phyloP scores from a whole-genome alignment of 805 yeast species.

The Scheffersomyces stipitis region DNA sequence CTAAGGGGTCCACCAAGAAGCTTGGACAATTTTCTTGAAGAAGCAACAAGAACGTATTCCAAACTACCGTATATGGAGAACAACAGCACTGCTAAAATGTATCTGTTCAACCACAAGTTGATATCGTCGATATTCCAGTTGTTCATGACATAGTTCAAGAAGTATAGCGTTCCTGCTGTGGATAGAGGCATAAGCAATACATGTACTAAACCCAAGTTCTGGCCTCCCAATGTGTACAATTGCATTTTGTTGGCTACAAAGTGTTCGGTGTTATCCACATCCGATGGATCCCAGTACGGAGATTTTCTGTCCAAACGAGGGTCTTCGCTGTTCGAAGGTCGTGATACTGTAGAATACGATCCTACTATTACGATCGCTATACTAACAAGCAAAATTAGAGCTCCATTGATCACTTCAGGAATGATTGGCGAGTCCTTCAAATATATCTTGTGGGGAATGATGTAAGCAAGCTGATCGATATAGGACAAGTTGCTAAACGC shows the following conservation, averaged over 20 bases:
- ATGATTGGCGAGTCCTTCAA: background rate
- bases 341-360: conserved; percentile 18
- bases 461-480: background rate
- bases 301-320: conserved; percentile 16
- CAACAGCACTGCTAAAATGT: conserved; percentile 33
- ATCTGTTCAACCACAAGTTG: conserved; percentile 30
- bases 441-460: background rate
- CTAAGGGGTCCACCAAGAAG: conserved; percentile 11
- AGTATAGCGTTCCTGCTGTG: conserved; percentile 38
- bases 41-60: conserved; percentile 21
- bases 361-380: conserved; percentile 8
- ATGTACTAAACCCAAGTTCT: conserved; percentile 13
- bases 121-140: conserved; percentile 29
- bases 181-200: conserved; percentile 46
- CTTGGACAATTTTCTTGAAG: conserved; percentile 26
- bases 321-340: conserved; percentile 23
- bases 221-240: conserved; percentile 6
- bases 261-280: conserved; percentile 17
- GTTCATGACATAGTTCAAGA: conserved; percentile 37
- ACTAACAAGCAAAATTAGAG: background rate
- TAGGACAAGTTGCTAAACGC: background rate
- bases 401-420: background rate
- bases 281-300: conserved; percentile 21
- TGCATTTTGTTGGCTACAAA: conserved; percentile 6
- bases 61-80: conserved; percentile 30